Evolutionary conservation across 208 protist genomes (phyloP).

Genomic region (Acanthamoeba polyphaga): DNA sequence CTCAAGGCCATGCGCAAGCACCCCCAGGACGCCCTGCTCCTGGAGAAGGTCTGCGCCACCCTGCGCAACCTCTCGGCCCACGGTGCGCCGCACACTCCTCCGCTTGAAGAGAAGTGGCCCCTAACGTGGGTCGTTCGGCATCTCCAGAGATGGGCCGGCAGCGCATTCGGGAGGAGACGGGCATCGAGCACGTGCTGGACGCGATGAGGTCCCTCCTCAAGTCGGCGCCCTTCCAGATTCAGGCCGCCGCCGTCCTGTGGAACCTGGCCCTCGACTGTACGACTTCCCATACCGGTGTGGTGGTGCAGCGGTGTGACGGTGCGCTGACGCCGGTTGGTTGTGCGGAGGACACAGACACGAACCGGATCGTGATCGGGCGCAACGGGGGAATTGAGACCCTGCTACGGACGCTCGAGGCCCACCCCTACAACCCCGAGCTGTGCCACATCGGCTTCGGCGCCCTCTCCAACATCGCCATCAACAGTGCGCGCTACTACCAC

Average conservation of each 20-base stretch:
- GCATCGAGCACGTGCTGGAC: not conserved
- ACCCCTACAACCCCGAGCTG: conserved; percentile 3
- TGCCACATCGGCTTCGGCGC: conserved; percentile 4
- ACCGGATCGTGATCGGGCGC: conserved; percentile 5
- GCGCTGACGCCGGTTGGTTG: too few species aligned
- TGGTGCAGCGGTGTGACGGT: too few species aligned
- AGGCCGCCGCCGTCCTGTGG: not conserved
- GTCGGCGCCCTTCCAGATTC: not conserved
- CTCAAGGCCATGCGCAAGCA: not conserved
- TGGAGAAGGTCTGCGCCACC: not conserved
- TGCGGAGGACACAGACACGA: not conserved
- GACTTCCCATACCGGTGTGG: too few species aligned
- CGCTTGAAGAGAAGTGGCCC: too few species aligned
- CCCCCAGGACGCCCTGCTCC: not conserved
- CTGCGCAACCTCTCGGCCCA: conserved; percentile 13
- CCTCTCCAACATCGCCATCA: conserved; percentile 13
- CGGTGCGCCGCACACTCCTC: not conserved
- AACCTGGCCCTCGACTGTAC: not conserved
- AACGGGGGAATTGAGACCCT: not conserved
- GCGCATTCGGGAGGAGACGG: conserved; percentile 7
- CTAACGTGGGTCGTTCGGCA: too few species aligned
- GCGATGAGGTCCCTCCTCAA: not conserved
- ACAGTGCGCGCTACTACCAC: not conserved
- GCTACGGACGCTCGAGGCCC: not conserved
- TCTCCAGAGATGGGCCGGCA: not conserved